Base-by-base conservation (phyloP, 176 grass and related monocot genomes). In the Bolboschoenus planiculmis region DNA sequence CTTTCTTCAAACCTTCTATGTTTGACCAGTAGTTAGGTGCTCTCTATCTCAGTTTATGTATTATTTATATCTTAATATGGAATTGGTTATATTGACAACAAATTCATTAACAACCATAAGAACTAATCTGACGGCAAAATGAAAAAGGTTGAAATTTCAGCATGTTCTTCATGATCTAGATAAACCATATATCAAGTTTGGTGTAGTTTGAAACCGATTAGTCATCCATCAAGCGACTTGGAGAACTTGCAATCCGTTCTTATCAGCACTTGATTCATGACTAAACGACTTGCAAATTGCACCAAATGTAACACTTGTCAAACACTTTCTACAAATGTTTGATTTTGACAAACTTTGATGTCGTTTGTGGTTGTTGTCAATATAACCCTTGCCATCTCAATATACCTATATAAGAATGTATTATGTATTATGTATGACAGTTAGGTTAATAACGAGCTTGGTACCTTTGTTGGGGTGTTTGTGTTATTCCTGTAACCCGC, bases 1-100 rank as follows among this genome's bases (percentile, higher is more conserved):
- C 88, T 31, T 88, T 87, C 59, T 92, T 97, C 62, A 68, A 36
- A 78, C 88, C 78, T 43, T 83, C 90, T 73, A 87, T 78, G 44
- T 53, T 29, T 48, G 13, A 53, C 5, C 14, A 33, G 1, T 48
- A 18, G 7, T 51, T 56, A 18, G 61, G 2, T 35, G 61, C 10
- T 34, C 1, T 18, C 20, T 21, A 0, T n/a, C 2, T 0, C 16
- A 6, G 16, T n/a, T 1, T 18, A 21, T 56, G 53, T 56, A 56
- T 5, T 56, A 21, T 5, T 47, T n/a, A 47, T 29, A 35, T 65
- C 10, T 18, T 11, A 36, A 65, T 35, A 65, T 35, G 29, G 61
- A 3, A 1, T 5, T 7, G 60, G 61, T 65, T 35, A 35, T 65
- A 35, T 34, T 34, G 62, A 65, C 31, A 35, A 65, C 30, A 35